Evolutionary conservation across 2,329 filamentous ascomycete genomes (phyloP), one percentile per base, ranked within the genome.

Genomic region (Xylaria hypoxylon): DNA sequence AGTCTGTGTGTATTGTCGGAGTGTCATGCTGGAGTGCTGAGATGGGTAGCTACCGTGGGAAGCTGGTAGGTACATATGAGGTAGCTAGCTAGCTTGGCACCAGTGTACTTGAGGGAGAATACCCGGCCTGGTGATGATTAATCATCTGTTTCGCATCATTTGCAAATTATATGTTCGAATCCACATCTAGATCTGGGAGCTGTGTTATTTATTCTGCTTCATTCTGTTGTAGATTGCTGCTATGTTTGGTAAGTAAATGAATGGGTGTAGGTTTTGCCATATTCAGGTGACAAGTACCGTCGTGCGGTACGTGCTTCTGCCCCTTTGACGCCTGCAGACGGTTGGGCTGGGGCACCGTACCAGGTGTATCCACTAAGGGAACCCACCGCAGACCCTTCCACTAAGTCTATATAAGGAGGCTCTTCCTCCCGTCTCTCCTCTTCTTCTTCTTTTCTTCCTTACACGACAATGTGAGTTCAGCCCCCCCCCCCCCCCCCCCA

Each of bases 391-490:
- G 24, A 28, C 13, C 24, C 22, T 22, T 10, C 42, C 33, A 2
- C 5, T 7, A 40, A 13, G 40, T 31, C 35, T 70, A 70, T 86
- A 85, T 85, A 85, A 84, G 77, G 28, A 13, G 11, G 31, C 53
- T 10, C 42, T 11, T 17, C 71, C 40, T 57, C 64, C 70, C 76
- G 71, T 71, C 72, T 75, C 70, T 40, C 67, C 79, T 82, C 80
- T 63, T 24, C 50, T 69, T 81, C 81, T 78, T 82, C 80, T 73
- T 77, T 76, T 72, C 81, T 84, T 87, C 80, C 80, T 84, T 79
- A 86, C 81, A 84, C 85, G 86, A 88, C 85, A 86, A 87, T 87
- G 87, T 86, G 81, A 87, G 81, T 83, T 62, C 57, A 66, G 8
- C 38, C 59, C 80, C 73, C 79, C n/a, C n/a, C n/a, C n/a, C n/a